These are phyloP conservation scores for Colletotrichum filicis DNA, from an alignment of 2,329 filamentous ascomycete species.

Conservation along the genomic window DNA sequence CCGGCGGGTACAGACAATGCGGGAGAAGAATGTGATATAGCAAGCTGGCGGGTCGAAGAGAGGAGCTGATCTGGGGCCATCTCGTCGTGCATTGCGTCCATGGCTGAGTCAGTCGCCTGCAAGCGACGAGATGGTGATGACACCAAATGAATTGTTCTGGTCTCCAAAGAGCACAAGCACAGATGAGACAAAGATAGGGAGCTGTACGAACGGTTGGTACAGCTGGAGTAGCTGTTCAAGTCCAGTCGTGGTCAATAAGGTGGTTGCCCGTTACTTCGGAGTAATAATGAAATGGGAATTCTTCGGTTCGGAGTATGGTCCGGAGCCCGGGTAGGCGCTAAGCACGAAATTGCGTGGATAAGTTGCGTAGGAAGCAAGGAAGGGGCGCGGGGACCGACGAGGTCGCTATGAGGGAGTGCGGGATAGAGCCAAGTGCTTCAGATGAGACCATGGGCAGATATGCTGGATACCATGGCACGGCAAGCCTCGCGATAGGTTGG, in stretches of 20 bases:
- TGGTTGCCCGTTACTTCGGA: neutral
- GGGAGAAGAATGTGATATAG: conserved; percentile 34
- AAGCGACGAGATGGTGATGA: conserved; percentile 21
- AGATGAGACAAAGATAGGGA: neutral
- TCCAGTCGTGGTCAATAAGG: neutral
- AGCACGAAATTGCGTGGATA: neutral
- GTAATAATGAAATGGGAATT: neutral
- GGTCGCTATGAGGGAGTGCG: neutral
- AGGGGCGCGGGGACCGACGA: neutral
- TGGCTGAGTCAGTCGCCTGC: conserved; percentile 22
- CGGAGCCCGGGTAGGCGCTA: neutral
- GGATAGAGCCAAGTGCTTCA: neutral
- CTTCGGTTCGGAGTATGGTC: neutral
- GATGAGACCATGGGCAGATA: neutral
- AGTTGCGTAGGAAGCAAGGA: neutral
- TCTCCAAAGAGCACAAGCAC: neutral
- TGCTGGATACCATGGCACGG: neutral
- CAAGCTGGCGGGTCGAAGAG: conserved; percentile 47
- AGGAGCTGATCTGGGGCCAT: conserved; percentile 46
- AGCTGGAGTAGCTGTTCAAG: neutral
- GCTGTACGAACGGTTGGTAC: neutral
- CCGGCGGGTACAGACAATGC: conserved; percentile 1
- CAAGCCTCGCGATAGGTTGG: neutral
- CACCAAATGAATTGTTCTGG: neutral
- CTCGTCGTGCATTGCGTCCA: conserved; percentile 32